Evolutionary conservation across 257 asterid genomes (phyloP).

Genomic region (Rauvolfia tetraphylla): DNA sequence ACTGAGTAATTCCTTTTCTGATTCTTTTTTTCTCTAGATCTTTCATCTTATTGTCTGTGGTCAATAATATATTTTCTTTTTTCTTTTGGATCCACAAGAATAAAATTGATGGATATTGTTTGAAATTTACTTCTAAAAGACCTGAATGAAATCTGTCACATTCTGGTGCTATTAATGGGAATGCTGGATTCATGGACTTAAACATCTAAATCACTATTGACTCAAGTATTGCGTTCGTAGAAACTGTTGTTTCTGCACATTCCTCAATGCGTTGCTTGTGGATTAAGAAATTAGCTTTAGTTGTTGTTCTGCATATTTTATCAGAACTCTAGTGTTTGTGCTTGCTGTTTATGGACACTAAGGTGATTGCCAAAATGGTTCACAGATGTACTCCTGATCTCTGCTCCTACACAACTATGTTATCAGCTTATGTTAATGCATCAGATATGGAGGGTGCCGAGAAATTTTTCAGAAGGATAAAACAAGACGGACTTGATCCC

Average conservation of each 20-base stretch:
- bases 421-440: slow-evolving; percentile 79
- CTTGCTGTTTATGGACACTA: background rate
- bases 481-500: slow-evolving; percentile 69
- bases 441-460: slow-evolving; percentile 95
- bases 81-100: background rate
- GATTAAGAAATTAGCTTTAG: background rate
- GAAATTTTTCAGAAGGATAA: slow-evolving; percentile 74
- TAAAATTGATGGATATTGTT: background rate
- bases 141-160: background rate
- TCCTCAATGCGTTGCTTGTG: background rate
- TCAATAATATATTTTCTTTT: background rate
- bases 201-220: background rate
- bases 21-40: background rate
- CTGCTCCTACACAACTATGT: slow-evolving; percentile 86
- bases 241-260: background rate
- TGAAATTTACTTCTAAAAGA: background rate
- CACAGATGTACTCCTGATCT: slow-evolving; percentile 60
- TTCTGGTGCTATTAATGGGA: background rate
- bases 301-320: background rate
- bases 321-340: background rate
- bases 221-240: background rate
- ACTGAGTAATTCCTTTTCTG: background rate
- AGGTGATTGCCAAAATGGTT: background rate
- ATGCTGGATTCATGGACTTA: background rate
- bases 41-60: background rate